Conservation (phyloP, 2,329 filamentous ascomycete genomes). For the Amphichorda felina region DNA sequence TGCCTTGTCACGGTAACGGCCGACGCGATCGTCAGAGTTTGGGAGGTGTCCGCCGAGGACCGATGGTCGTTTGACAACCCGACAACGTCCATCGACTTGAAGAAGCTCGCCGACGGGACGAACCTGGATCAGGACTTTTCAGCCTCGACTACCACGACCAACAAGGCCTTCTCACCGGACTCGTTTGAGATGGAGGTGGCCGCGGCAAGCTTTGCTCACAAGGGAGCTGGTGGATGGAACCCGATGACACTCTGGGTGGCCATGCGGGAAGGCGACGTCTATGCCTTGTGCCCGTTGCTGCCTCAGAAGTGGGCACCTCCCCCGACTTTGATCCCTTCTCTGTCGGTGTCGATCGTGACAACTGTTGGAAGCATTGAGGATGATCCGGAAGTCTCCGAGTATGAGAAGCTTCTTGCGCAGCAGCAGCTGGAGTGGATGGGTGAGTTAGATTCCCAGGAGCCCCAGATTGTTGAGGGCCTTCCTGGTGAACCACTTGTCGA, state of each 20-base stretch:
- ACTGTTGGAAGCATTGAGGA: constrained; percentile 54
- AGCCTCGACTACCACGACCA: constrained; percentile 61
- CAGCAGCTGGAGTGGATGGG: constrained; percentile 59
- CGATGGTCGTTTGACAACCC: constrained; percentile 81
- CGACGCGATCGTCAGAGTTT: constrained; percentile 79
- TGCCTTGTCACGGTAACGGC: constrained; percentile 81
- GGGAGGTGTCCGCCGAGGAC: constrained; percentile 78
- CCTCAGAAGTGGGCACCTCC: constrained; percentile 77
- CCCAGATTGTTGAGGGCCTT: constrained; percentile 37
- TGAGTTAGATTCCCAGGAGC: constrained; percentile 52
- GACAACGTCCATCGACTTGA: constrained; percentile 73
- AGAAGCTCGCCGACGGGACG: constrained; percentile 76
- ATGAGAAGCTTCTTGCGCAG: constrained; percentile 44
- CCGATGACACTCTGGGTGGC: constrained; percentile 94
- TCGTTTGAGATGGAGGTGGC: constrained; percentile 89
- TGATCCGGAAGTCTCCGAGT: constrained; percentile 38
- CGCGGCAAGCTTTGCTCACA: constrained; percentile 65
- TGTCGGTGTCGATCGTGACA: constrained; percentile 72
- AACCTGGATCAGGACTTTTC: constrained; percentile 74
- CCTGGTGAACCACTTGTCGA: constrained; percentile 37
- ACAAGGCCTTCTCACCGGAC: constrained; percentile 79
- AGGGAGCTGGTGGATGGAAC: constrained; percentile 72
- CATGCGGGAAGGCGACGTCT: constrained; percentile 90
- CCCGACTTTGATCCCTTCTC: constrained; percentile 64
- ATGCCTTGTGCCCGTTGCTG: constrained; percentile 82